Conservation (phyloP, 345 rosid species). For the Brassica carinata region DNA sequence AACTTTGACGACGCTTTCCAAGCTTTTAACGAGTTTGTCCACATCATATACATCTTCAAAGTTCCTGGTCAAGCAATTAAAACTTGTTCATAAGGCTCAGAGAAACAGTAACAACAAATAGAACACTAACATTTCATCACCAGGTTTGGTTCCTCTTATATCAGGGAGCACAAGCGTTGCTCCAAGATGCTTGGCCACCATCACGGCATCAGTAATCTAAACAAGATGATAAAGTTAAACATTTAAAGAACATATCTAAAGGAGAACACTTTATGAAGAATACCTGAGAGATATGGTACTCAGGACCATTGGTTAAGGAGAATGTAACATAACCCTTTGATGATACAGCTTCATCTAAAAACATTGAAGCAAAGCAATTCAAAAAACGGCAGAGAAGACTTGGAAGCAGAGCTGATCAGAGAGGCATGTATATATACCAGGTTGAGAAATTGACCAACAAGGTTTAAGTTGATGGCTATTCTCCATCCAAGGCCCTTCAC, state of each 20-base stretch:
- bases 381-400: neutral
- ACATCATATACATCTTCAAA: slow-evolving; percentile 87
- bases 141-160: slow-evolving; percentile 91
- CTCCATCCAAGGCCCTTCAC: slow-evolving; percentile 69
- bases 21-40: slow-evolving; percentile 66
- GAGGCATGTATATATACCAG: slow-evolving; percentile 41
- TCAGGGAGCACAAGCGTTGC: slow-evolving; percentile 91
- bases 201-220: slow-evolving; percentile 84
- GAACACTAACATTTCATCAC: slow-evolving; percentile 69
- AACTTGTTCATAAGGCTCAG: slow-evolving; percentile 9
- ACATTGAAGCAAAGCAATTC: slow-evolving; percentile 5
- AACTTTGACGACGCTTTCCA: slow-evolving; percentile 70
- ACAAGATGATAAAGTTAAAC: neutral
- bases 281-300: slow-evolving; percentile 98
- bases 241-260: neutral
- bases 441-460: slow-evolving; percentile 65
- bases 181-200: slow-evolving; percentile 71
- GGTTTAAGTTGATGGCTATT: slow-evolving; percentile 59
- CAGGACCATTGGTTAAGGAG: slow-evolving; percentile 95
- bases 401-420: neutral
- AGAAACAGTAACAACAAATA: neutral
- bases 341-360: slow-evolving; percentile 40
- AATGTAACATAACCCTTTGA: slow-evolving; percentile 81
- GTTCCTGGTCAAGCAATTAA: slow-evolving; percentile 53
- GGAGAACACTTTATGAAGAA: neutral